These are phyloP conservation scores for Haplographium delicatum DNA, from an alignment of 495 filamentous ascomycete genomes.

Conservation along the genomic window DNA sequence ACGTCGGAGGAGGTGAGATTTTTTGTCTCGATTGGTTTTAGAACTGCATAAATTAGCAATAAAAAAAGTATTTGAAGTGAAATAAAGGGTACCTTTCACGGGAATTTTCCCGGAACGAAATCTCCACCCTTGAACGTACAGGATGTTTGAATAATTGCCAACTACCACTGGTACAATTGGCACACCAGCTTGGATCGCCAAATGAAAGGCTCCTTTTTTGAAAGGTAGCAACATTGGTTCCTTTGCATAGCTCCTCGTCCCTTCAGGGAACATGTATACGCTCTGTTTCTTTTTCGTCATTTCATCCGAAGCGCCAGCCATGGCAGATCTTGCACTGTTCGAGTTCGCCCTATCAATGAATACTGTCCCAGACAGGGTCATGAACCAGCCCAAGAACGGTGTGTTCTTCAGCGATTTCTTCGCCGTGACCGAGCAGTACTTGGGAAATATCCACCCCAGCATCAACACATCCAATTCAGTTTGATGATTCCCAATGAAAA, in stretches of 20 bases:
- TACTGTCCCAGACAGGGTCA: constrained; percentile 81
- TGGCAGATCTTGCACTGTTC: constrained; percentile 74
- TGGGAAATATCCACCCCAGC: constrained; percentile 81
- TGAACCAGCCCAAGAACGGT: constrained; percentile 97
- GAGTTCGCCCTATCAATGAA: constrained; percentile 91
- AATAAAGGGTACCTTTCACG: constrained; percentile 58
- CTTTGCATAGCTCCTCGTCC: constrained; percentile 82
- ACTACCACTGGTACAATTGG: constrained; percentile 85
- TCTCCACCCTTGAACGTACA: constrained; percentile 61
- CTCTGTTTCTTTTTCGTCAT: constrained; percentile 73
- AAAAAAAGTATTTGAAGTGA: background rate
- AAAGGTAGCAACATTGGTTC: constrained; percentile 79
- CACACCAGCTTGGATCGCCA: constrained; percentile 89
- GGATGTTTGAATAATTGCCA: constrained; percentile 80
- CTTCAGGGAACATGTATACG: constrained; percentile 93
- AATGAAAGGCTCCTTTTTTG: constrained; percentile 97
- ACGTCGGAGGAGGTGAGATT: constrained; percentile 75
- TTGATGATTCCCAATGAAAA: constrained; percentile 93
- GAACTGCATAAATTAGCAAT: constrained; percentile 44
- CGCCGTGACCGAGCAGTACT: constrained; percentile 87
- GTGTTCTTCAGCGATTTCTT: constrained; percentile 75
- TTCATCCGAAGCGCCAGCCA: constrained; percentile 73
- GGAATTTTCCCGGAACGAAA: constrained; percentile 76
- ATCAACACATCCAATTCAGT: constrained; percentile 91
- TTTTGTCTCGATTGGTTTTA: constrained; percentile 80